Percentiles rank a stretch among this genome's conserved stretches.
These are phyloP conservation scores for Salix suchowensis DNA, from an alignment of 345 rosid genomes.

Conservation along the genomic window DNA sequence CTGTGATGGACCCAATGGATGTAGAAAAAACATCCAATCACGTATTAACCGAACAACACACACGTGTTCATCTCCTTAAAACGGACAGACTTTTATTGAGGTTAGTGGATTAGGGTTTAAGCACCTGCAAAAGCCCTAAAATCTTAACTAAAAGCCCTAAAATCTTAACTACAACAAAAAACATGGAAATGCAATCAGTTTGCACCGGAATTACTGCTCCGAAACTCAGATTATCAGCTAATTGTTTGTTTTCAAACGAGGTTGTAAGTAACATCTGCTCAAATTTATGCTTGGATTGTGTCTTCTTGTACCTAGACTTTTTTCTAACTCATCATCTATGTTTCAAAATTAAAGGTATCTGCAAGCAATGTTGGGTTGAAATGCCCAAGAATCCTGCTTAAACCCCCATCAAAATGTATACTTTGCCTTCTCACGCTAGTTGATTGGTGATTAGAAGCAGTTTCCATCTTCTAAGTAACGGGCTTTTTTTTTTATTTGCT, in stretches of 20 bases:
- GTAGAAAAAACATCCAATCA: neutral
- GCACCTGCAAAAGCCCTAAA: neutral
- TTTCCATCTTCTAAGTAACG: neutral
- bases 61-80: neutral
- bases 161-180: slow-evolving; percentile 1
- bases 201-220: slow-evolving; percentile 41
- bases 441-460: neutral
- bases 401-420: slow-evolving; percentile 28
- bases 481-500: neutral
- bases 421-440: neutral
- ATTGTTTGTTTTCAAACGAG: slow-evolving; percentile 9
- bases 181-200: slow-evolving; percentile 50
- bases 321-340: neutral
- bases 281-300: neutral
- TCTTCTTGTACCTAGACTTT: neutral
- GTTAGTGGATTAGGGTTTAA: neutral
- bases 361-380: slow-evolving; percentile 18
- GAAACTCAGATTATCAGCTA: slow-evolving; percentile 25
- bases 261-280: slow-evolving; percentile 29
- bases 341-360: slow-evolving; percentile 31
- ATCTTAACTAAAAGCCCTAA: slow-evolving; percentile 3
- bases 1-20: neutral
- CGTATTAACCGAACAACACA: neutral
- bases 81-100: neutral
- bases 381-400: slow-evolving; percentile 12